Base-by-base conservation (phyloP, 148 eudicot genomes). In the Cornus controversa region DNA sequence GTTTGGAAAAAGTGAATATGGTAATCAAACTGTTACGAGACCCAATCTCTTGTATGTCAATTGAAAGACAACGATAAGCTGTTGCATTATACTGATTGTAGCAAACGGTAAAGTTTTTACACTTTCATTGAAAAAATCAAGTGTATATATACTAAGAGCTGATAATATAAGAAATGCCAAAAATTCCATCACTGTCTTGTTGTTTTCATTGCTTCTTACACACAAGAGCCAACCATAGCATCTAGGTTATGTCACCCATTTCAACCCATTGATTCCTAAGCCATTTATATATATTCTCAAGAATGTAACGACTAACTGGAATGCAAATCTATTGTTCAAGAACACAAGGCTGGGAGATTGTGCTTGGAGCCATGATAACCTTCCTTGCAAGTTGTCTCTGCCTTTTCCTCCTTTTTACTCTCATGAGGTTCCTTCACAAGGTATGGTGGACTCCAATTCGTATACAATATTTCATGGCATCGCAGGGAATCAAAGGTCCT, bases 401-500 rank as follows among this genome's bases (percentile, higher is more conserved):
- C 22, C n/a, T 74, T 0, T 40, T 0, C 62, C 26, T 75, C 54
- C 2, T 66, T 0, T 45, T 23, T 8, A 22, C 2, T 7, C 42
- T 66, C 25, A 11, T 45, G 5, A 65, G 22, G n/a, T 25, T 74
- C 68, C 53, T 62, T 23, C 45, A 60, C 67, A 73, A n/a, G 31
- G 25, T 57, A 54, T 72, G 77, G 54, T 74, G 69, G 77, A 36
- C 34, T 63, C 77, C 69, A 8, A 57, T 63, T 24, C 57, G 34
- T 13, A 40, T 65, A 16, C 77, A 75, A 63, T 18, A 7, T 13
- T 0, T 25, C n/a, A 4, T 64, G 37, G 20, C 22, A 1, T 75
- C 58, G 23, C 77, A 64, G 25, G 70, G 77, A 65, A 65, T 75
- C 24, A 37, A 8, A 58, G 76, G 67, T 26, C 76, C 67, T 73